Evolutionary conservation across 139 green algal genomes (phyloP), one percentile per base, ranked within the genome.

Genomic region (Gonium pectorale): DNA sequence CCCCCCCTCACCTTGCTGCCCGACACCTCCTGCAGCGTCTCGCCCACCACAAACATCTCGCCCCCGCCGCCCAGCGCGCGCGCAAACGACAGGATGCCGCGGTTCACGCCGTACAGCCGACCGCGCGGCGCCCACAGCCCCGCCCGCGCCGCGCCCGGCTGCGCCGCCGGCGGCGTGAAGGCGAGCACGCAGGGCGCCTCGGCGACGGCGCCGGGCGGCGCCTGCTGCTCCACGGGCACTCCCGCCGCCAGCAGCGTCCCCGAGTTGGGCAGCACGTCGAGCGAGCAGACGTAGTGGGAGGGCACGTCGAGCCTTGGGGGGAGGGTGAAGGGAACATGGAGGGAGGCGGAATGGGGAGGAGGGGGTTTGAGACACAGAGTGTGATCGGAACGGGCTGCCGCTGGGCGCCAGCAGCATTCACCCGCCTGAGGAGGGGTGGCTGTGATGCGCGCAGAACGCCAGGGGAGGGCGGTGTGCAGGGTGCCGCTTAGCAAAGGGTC

Each of bases 231-330:
- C 5, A n/a, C 71, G 24, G 75, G 44, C 31, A 88, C 67, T 13
- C 70, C 80, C 0, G 69, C 90, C 29, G 74, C 64, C 24, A 94
- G 67, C 43, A 94, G 78, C 40, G 91, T 90, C 68, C 81, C 74
- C 70, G 80, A 67, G 44, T 52, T 54, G 31, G 85, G 69, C 66
- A 93, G 77, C 56, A 94, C 83, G 80, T 94, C 91, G 83, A 94
- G 75, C 31, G 67, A 63, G 67, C 88, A 94, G 51, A 90, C 74
- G 77, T 83, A 94, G 46, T 93, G 85, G n/a, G 69, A n/a, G 41
- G 33, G n/a, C 19, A 90, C 26, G 68, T 77, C 70, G 37, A 89
- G 24, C 27, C 56, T 90, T 66, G 41, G 52, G 22, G 43, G 9
- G 7, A 21, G 62, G n/a, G 41, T 5, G n/a, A 41, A 8, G 62